A percentile compares a stretch with the other conserved stretches of the same genome.
Evolutionary conservation across 176 grass and related monocot genomes (phyloP).

Genomic region (Tillandsia leiboldiana): DNA sequence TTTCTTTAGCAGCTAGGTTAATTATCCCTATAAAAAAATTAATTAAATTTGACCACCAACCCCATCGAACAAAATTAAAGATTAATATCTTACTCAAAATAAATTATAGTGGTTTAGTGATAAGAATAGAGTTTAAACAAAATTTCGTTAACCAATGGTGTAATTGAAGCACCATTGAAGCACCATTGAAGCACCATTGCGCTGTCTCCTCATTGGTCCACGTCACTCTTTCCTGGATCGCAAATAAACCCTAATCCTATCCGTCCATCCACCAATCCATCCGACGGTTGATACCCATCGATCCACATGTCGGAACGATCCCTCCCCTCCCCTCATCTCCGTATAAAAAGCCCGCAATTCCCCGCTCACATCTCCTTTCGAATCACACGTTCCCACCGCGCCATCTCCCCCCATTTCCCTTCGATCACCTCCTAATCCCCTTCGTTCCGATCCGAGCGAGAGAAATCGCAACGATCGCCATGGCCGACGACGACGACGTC

Average conservation of each 20-base stretch:
- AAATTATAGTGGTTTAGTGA: too few relatives aligned
- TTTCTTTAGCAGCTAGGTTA: too few relatives aligned
- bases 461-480: neutral
- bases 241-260: neutral
- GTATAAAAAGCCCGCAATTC: neutral
- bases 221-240: neutral
- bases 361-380: neutral
- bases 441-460: neutral
- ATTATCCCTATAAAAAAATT: too few relatives aligned
- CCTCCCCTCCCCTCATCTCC: neutral
- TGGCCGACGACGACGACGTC: too few relatives aligned
- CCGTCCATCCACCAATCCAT: neutral
- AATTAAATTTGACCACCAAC: too few relatives aligned
- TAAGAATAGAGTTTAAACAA: too few relatives aligned
- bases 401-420: too few relatives aligned
- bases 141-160: too few relatives aligned
- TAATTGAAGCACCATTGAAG: neutral
- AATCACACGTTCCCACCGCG: too few relatives aligned
- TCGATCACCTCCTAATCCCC: neutral
- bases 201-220: neutral
- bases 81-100: too few relatives aligned
- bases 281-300: neutral
- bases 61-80: too few relatives aligned
- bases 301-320: neutral
- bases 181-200: neutral